Base-by-base conservation (phyloP, 805 yeast species). In the Metschnikowia gelsemii region DNA sequence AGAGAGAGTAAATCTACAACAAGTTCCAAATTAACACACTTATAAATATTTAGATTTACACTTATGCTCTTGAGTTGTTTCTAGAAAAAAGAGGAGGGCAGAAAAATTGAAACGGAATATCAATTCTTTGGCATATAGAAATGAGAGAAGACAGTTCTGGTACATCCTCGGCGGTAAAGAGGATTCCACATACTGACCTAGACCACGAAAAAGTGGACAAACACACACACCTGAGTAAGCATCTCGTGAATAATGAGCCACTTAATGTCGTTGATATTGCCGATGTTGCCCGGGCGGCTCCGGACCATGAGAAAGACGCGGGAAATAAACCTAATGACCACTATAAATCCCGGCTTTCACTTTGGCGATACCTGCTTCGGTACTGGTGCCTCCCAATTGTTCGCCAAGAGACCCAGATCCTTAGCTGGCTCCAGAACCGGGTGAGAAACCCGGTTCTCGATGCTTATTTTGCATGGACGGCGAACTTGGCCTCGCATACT, bases 401-500 rank as follows among this genome's bases (percentile, higher is more conserved):
- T 5, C 70, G 84, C 21, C 54, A 63, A 34, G 98, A 91, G 59
- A 82, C 95, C 0, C 74, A 70, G 2, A 43, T 74, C 1, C 61
- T 91, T n/a, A 68, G 73, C 8, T 50, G 50, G 3, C 63, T 87
- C 44, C 99, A 91, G 66, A 39, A 54, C 3, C 34, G 43, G 4
- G 54, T 69, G 9, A 69, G 95, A 43, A 59, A 63, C 27, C 71
- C 79, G 2, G 36, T 61, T 13, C 62, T 82, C 38, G 97, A 90
- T 63, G 55, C 70, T 19, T 93, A 84, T 55, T 91, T 91, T 63
- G 84, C 95, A 7, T 79, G 87, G 71, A 78, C 95, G 3, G 96
- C 98, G 13, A 82, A 84, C 53, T 69, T 93, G 48, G 99, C 96
- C 0, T 79, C 95, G 4, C 99, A 91, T 63, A 87, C 96, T 0